A percentile compares a stretch with the other conserved stretches of the same genome.
Evolutionary conservation across 2,329 filamentous ascomycete species (phyloP).

Genomic region (Beauveria caledonica): DNA sequence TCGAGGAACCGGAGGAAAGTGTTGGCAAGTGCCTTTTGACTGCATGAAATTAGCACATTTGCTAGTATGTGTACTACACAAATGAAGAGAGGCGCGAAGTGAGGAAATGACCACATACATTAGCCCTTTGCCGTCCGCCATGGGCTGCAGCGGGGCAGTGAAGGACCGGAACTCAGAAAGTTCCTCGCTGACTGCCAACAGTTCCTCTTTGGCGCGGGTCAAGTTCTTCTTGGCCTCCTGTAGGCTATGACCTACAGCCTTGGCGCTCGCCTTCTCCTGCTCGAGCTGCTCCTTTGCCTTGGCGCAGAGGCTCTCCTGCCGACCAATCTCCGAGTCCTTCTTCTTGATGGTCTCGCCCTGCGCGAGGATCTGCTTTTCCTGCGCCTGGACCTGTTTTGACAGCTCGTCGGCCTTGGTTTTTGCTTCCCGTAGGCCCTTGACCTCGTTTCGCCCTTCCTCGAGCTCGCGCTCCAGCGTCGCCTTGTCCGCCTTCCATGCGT

Average conservation of each 20-base stretch:
- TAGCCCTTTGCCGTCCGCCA: not conserved
- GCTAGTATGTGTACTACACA: not conserved
- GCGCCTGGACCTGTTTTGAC: not conserved
- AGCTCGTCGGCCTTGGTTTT: not conserved
- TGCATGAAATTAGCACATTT: not conserved
- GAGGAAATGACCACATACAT: not conserved
- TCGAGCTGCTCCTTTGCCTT: not conserved
- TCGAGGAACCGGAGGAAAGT: not conserved
- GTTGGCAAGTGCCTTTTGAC: not conserved
- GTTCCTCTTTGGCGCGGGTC: not conserved
- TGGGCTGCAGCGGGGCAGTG: not conserved
- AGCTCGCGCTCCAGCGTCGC: not conserved
- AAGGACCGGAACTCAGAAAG: not conserved
- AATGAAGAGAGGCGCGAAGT: too few relatives aligned
- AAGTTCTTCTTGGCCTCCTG: not conserved
- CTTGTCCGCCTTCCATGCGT: not conserved
- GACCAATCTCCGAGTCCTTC: not conserved
- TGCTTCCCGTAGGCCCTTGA: not conserved
- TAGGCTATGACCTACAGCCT: not conserved
- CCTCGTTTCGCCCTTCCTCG: not conserved
- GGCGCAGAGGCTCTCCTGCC: not conserved
- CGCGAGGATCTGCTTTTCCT: not conserved
- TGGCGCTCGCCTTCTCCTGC: not conserved
- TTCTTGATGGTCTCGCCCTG: not conserved
- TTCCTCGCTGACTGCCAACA: not conserved